Evolutionary conservation across 768 basidiomycete species (phyloP).

Genomic region (Podaxis carcinomalis): DNA sequence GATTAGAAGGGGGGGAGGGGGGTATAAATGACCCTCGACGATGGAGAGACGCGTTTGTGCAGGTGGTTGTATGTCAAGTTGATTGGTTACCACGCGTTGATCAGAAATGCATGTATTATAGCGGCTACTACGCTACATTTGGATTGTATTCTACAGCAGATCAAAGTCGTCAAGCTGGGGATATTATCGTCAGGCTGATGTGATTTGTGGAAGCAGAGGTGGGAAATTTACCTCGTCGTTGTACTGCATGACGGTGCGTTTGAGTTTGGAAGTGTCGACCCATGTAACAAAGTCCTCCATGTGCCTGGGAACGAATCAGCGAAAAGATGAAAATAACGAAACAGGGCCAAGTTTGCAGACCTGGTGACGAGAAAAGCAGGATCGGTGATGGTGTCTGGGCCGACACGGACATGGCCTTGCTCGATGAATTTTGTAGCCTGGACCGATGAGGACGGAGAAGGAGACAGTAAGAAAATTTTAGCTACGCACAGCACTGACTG

Average conservation of each 20-base stretch:
- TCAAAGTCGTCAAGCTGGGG: conserved; percentile 91
- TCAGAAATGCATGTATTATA: background rate
- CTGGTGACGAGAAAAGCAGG: conserved; percentile 94
- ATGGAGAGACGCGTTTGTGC: background rate
- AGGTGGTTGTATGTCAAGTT: background rate
- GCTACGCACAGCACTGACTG: conserved; percentile 81
- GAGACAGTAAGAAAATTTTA: conserved; percentile 4
- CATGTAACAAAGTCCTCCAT: conserved; percentile 99
- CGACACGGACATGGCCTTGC: conserved; percentile 96
- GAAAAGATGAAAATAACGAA: too few species aligned
- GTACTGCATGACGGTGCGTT: conserved; percentile 92
- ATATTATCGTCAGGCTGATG: conserved; percentile 10
- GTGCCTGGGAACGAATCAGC: conserved; percentile 44
- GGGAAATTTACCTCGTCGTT: conserved; percentile 76
- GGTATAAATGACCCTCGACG: background rate
- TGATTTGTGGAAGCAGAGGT: background rate
- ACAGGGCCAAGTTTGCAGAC: conserved; percentile 29
- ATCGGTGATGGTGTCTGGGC: conserved; percentile 93
- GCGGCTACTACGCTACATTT: background rate
- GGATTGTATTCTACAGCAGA: conserved; percentile 44
- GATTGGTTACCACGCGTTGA: conserved; percentile 9
- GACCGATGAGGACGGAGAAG: conserved; percentile 3
- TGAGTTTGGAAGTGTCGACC: conserved; percentile 97
- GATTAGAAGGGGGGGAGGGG: background rate
- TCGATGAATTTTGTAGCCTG: conserved; percentile 97